phyloP scores from a whole-genome alignment of 2,329 filamentous ascomycete species.

The Apiospora pterosperma region DNA sequence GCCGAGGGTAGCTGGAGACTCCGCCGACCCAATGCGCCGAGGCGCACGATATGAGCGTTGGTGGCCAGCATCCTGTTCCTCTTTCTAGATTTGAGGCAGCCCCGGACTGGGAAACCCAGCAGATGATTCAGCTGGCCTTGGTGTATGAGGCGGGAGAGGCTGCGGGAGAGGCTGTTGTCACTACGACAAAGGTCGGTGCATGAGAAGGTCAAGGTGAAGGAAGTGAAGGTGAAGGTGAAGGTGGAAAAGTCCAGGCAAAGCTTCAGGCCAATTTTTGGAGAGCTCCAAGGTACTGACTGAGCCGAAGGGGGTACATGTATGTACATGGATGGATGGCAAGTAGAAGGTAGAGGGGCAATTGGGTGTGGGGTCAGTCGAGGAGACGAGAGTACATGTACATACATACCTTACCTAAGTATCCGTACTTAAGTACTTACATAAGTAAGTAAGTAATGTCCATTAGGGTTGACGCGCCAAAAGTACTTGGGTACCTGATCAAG shows the following conservation, averaged over 20 bases:
- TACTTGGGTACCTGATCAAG: too few species aligned
- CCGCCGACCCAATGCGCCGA: constrained; percentile 23
- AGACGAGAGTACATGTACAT: neutral
- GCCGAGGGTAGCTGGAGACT: constrained; percentile 23
- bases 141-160: neutral
- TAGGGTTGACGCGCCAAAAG: too few species aligned
- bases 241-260: neutral
- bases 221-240: neutral
- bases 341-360: too few species aligned
- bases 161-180: neutral
- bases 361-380: too few species aligned
- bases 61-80: constrained; percentile 20
- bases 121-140: neutral
- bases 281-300: neutral
- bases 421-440: too few species aligned
- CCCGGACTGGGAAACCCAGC: neutral
- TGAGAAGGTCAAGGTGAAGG: neutral
- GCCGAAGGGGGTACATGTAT: neutral
- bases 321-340: too few species aligned
- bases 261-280: neutral
- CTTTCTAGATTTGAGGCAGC: neutral
- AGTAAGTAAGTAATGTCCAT: too few species aligned
- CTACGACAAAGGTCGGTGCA: neutral
- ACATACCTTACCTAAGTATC: neutral
- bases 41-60: constrained; percentile 19